Base-by-base conservation (phyloP, 768 basidiomycete species). In the Neoboletus subvelutipes region DNA sequence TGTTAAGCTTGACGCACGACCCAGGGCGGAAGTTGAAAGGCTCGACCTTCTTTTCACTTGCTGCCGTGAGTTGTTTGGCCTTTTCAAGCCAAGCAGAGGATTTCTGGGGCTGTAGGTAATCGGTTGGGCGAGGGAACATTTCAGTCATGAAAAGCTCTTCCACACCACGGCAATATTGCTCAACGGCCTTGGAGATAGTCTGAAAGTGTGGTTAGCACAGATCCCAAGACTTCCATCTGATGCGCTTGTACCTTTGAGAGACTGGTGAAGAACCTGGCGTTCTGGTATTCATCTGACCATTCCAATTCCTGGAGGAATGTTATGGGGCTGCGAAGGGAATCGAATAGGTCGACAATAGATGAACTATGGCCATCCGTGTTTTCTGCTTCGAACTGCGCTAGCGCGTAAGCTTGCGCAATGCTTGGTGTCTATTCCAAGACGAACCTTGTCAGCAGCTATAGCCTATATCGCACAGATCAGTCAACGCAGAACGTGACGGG, bases 1-100 rank as follows among this genome's bases (percentile, higher is more conserved):
- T 98, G 78, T 99, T 99, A 50, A 98, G 81, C 77, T 98, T 98
- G 70, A 99, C 92, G 67, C 95, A 98, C 0, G 93, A 94, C 76
- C 96, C 85, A 0, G 94, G 83, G 49, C 83, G 86, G 77, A 99
- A 98, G 66, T 94, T 92, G 79, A 95, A 99, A 1, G 94, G 91
- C 64, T 94, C 93, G 43, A 95, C 81, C 71, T 90, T 95, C 79
- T 92, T 94, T 72, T 98, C 95, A 45, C 87, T 87, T 48, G 83
- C 76, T 5, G 80, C 78, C 11, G 92, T 79, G 2, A 95, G 83
- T 63, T 86, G 84, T 59, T 86, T 84, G 5, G 92, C 92, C 64
- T 86, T 92, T 73, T 94, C 91, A 17, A 94, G 78, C 89, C 90
- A 93, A 0, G 90, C 90, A 8, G 88, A 90, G 1, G 90, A 88